Percentiles rank a stretch among this genome's conserved stretches.
Evolutionary conservation across 768 basidiomycete genomes (phyloP).

Genomic region (Chalciporus pseudorubinellus): DNA sequence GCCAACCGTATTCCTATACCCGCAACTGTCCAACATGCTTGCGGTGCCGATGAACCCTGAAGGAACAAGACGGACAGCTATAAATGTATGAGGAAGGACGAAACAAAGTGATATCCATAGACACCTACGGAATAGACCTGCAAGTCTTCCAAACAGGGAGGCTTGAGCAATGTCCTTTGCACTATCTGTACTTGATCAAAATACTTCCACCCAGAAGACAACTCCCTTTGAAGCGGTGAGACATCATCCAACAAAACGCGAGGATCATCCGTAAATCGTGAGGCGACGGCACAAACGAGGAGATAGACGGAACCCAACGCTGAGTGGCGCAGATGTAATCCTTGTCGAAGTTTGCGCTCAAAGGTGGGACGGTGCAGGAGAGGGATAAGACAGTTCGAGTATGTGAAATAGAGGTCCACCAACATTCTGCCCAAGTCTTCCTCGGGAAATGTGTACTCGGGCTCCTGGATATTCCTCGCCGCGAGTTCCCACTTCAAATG

Average conservation of each 20-base stretch:
- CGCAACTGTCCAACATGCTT: constrained; percentile 65
- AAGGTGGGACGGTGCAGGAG: constrained; percentile 75
- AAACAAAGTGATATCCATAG: constrained; percentile 5
- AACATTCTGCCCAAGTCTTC: constrained; percentile 48
- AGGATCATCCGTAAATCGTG: constrained; percentile 54
- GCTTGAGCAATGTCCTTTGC: constrained; percentile 53
- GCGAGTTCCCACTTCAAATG: constrained; percentile 28
- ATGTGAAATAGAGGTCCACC: constrained; percentile 62
- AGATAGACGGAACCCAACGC: constrained; percentile 60
- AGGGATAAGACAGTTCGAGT: constrained; percentile 57
- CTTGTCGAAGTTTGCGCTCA: constrained; percentile 45
- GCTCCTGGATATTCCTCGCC: constrained; percentile 16
- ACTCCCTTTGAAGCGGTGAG: constrained; percentile 29
- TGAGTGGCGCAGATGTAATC: constrained; percentile 47
- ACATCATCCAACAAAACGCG: constrained; percentile 42
- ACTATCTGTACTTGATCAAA: constrained; percentile 55
- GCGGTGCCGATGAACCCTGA: constrained; percentile 57
- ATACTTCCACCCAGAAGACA: constrained; percentile 53
- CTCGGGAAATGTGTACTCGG: constrained; percentile 47
- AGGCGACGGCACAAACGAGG: constrained; percentile 68
- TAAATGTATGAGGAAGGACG: background rate
- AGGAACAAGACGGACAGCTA: constrained; percentile 56
- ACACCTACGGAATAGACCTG: constrained; percentile 60
- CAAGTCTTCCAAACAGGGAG: constrained; percentile 64
- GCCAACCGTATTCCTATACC: constrained; percentile 58